Percentiles rank a stretch among this genome's conserved stretches.
Conservation (phyloP, 345 rosid genomes). For the Kandelia obovata region DNA sequence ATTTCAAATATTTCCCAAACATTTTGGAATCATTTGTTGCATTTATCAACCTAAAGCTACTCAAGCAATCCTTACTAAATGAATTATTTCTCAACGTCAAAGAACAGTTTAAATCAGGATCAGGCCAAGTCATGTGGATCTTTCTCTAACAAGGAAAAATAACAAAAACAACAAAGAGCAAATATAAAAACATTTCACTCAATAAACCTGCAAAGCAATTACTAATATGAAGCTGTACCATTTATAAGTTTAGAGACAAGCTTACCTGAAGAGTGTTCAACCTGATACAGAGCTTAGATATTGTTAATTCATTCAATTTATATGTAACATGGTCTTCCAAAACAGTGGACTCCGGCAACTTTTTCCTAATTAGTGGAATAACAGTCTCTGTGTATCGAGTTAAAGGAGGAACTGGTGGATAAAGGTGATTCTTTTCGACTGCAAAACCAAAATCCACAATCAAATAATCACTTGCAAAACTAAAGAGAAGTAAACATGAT, state of each 20-base stretch:
- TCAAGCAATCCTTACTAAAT: background rate
- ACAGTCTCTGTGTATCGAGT: conserved; percentile 73
- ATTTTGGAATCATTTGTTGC: background rate
- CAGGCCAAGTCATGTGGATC: too few species aligned
- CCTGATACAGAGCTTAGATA: conserved; percentile 78
- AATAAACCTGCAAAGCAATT: background rate
- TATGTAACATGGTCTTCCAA: conserved; percentile 45
- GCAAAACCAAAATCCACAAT: conserved; percentile 28
- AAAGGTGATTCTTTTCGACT: conserved; percentile 75
- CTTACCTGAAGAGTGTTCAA: conserved; percentile 88
- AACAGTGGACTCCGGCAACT: conserved; percentile 43
- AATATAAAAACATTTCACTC: too few species aligned
- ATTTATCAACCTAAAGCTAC: background rate
- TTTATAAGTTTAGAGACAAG: conserved; percentile 1
- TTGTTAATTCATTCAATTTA: conserved; percentile 59
- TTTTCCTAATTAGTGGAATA: conserved; percentile 60
- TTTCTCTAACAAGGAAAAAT: too few species aligned
- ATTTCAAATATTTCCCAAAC: background rate
- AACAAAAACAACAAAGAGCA: too few species aligned
- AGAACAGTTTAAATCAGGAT: background rate
- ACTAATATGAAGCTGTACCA: background rate
- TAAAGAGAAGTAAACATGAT: background rate
- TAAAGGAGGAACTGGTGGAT: conserved; percentile 84
- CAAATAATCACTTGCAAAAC: background rate
- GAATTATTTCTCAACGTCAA: background rate